Conservation (phyloP, 2,329 filamentous ascomycete species). For the Phoma sp. region DNA sequence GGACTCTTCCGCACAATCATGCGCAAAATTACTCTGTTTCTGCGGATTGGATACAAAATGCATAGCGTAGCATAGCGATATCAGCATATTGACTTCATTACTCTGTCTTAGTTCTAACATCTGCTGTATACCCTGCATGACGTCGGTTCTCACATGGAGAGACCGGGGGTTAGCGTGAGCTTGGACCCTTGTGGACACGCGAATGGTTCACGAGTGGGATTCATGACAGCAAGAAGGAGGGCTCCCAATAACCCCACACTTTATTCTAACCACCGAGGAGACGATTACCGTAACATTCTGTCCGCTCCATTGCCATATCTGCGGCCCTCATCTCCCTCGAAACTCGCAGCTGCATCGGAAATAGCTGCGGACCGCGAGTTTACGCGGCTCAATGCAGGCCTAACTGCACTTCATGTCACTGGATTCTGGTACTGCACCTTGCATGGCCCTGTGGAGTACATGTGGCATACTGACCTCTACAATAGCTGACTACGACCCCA, state of each 20-base stretch:
- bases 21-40: neutral
- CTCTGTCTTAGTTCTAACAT: neutral
- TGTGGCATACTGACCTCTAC: slow-evolving; percentile 32
- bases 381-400: slow-evolving; percentile 46
- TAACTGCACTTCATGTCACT: slow-evolving; percentile 48
- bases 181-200: slow-evolving; percentile 15
- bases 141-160: slow-evolving; percentile 13
- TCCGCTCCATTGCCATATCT: neutral
- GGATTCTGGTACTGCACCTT: slow-evolving; percentile 45
- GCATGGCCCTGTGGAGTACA: slow-evolving; percentile 10
- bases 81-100: neutral
- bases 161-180: slow-evolving; percentile 19
- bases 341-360: slow-evolving; percentile 20
- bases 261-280: slow-evolving; percentile 14
- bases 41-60: neutral
- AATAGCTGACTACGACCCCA: slow-evolving; percentile 86
- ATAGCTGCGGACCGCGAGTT: slow-evolving; percentile 36
- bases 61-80: slow-evolving; percentile 19
- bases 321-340: neutral
- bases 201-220: slow-evolving; percentile 15
- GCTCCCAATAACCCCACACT: slow-evolving; percentile 20
- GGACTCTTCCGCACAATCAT: neutral
- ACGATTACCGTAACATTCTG: neutral
- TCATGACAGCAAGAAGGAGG: slow-evolving; percentile 15
- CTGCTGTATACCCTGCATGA: slow-evolving; percentile 10